Evolutionary conservation across 2,329 filamentous ascomycete genomes (phyloP).

Genomic region (Aspergillus felis): DNA sequence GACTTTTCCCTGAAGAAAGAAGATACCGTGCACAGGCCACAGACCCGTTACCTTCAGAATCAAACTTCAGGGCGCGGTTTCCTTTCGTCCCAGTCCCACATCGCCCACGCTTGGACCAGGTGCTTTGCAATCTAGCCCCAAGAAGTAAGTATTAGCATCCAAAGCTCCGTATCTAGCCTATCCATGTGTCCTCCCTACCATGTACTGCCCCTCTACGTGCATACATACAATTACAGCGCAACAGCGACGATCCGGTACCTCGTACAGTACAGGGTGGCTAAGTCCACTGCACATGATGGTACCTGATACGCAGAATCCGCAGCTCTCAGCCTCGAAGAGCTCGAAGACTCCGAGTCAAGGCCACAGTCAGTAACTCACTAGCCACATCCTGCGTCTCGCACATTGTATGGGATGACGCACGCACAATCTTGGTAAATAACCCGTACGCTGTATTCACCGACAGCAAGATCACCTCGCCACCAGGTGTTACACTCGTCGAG

Average conservation of each 20-base stretch:
- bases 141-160: not conserved
- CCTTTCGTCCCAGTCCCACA: slow-evolving; percentile 9
- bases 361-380: not conserved
- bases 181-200: not conserved
- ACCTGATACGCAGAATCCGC: not conserved
- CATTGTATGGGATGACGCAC: too few species aligned
- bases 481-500: not conserved
- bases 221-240: not conserved
- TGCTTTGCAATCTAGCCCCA: not conserved
- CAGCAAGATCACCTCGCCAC: not conserved
- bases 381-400: too few species aligned
- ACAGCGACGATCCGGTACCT: not conserved
- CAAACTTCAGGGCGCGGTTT: slow-evolving; percentile 4
- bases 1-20: not conserved
- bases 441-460: too few species aligned
- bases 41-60: not conserved
- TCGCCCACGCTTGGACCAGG: slow-evolving; percentile 11
- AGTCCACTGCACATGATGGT: not conserved
- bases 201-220: not conserved
- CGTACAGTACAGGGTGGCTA: not conserved
- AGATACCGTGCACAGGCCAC: slow-evolving; percentile 1
- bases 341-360: slow-evolving; percentile 6
- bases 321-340: not conserved
- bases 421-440: not conserved
- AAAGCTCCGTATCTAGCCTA: not conserved